Conservation (phyloP, 2,329 filamentous ascomycete genomes). For the Diaporthe batatas region DNA sequence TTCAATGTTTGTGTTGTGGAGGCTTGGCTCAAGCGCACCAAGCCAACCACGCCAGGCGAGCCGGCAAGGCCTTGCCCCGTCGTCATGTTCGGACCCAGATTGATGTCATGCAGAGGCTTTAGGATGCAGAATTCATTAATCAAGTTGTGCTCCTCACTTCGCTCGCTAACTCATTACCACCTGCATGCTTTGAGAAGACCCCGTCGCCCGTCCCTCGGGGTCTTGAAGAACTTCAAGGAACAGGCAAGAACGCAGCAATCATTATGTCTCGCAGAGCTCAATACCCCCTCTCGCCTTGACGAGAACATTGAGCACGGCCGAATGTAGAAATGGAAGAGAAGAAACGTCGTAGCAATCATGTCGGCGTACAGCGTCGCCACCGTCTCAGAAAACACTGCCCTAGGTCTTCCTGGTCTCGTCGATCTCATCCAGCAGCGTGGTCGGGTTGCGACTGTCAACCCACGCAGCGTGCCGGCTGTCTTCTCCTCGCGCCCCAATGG, state of each 20-base stretch:
- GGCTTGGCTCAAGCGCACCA: neutral
- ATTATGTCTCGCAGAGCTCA: constrained; percentile 37
- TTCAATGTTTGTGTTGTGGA: constrained; percentile 34
- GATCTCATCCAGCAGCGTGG: constrained; percentile 67
- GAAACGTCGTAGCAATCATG: constrained; percentile 4
- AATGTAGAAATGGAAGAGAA: neutral
- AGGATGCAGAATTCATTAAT: constrained; percentile 7
- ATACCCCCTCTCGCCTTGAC: constrained; percentile 4
- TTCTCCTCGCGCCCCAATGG: constrained; percentile 73
- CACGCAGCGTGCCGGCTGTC: constrained; percentile 68
- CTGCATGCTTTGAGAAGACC: neutral
- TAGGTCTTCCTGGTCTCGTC: constrained; percentile 57
- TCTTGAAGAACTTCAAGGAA: neutral
- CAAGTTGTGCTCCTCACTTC: constrained; percentile 33
- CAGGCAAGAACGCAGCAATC: constrained; percentile 9
- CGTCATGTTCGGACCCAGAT: neutral
- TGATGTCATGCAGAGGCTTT: neutral
- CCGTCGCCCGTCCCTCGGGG: neutral
- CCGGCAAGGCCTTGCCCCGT: neutral
- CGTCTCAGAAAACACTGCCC: neutral
- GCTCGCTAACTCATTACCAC: constrained; percentile 28
- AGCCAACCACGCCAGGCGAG: neutral
- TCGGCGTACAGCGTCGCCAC: neutral
- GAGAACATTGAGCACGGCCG: neutral
- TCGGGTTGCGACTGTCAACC: constrained; percentile 67